Evolutionary conservation across 2,329 filamentous ascomycete species (phyloP), one percentile per base, ranked within the genome.

Genomic region (Plectosphaerella plurivora): DNA sequence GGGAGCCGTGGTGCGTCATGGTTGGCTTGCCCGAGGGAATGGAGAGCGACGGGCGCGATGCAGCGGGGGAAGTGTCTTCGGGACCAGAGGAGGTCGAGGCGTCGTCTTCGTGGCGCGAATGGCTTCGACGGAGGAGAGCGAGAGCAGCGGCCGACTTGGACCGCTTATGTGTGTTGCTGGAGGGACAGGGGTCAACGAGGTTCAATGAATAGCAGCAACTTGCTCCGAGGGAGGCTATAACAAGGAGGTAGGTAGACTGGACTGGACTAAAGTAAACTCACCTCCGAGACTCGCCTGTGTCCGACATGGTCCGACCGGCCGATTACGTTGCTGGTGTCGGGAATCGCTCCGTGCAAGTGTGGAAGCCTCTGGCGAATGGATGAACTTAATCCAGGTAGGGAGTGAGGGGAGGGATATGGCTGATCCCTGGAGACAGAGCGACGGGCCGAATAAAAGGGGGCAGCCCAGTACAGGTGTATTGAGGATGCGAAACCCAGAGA

Each of bases 51-150:
- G 62, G 51, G 54, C 46, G 20, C 51, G 51, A 58, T 50, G 59
- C 57, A 6, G 47, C 55, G 51, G 67, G 68, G 57, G 71, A 74
- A 57, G 73, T 73, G 65, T 81, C 77, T 61, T 81, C 75, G 15
- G 72, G 73, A 42, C 56, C 59, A 52, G 69, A 71, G 20, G 72
- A 73, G 44, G 56, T 59, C 51, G 69, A 71, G n/a, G 78, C 76
- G 54, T 80, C 79, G 60, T 81, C 78, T 63, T 79, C 74, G 60
- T 74, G 73, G 57, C 72, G 70, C 57, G 68, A 69, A 51, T 79
- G 76, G 60, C 73, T 78, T 57, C 78, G 75, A 55, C 79, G 73
- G 65, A 85, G 67, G 63, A 85, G 64, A 65, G 79, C 73, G 58
- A 83, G 66, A 46, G 78, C 73, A 49, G 73, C 72, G 41, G 76